phyloP scores from a whole-genome alignment of 768 basidiomycete species.

The Trametes elegans region DNA sequence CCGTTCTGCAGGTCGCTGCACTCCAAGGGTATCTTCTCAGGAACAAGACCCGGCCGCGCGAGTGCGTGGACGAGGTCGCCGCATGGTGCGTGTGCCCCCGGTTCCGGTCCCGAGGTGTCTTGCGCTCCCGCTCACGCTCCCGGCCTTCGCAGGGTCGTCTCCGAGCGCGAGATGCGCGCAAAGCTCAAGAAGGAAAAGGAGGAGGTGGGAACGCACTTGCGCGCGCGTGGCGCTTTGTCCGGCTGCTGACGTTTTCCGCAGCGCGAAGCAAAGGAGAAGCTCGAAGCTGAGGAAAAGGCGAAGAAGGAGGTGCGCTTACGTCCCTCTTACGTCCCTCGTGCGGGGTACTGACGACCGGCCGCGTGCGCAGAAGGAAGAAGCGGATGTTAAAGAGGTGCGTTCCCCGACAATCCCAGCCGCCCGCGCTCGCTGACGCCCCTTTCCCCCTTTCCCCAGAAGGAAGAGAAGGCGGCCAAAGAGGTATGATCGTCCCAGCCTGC shows the following conservation, averaged over 20 bases:
- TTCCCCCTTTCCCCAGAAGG: conserved; percentile 14
- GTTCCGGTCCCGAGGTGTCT: neutral
- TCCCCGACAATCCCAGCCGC: neutral
- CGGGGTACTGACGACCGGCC: conserved; percentile 7
- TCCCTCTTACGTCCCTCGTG: conserved; percentile 18
- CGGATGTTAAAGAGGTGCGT: conserved; percentile 39
- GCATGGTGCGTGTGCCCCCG: conserved; percentile 51
- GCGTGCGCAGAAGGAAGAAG: conserved; percentile 38
- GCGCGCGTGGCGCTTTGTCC: neutral
- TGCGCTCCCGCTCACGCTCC: conserved; percentile 1
- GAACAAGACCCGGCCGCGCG: conserved; percentile 87
- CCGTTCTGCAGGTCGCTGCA: conserved; percentile 59
- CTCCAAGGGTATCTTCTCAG: conserved; percentile 85
- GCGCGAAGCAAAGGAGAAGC: conserved; percentile 81
- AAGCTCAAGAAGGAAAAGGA: conserved; percentile 81
- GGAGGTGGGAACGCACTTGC: conserved; percentile 37
- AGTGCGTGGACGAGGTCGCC: conserved; percentile 77
- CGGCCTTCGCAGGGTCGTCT: conserved; percentile 46
- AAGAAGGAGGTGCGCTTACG: conserved; percentile 42
- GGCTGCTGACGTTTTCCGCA: conserved; percentile 32
- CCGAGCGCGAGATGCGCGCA: conserved; percentile 81
- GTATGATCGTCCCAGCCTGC: conserved; percentile 13
- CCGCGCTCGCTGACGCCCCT: neutral
- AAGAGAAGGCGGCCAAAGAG: conserved; percentile 23
- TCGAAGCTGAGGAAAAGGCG: conserved; percentile 66